These are phyloP conservation scores for Candida taoyuanica DNA, from an alignment of 805 yeast genomes.

Conservation along the genomic window DNA sequence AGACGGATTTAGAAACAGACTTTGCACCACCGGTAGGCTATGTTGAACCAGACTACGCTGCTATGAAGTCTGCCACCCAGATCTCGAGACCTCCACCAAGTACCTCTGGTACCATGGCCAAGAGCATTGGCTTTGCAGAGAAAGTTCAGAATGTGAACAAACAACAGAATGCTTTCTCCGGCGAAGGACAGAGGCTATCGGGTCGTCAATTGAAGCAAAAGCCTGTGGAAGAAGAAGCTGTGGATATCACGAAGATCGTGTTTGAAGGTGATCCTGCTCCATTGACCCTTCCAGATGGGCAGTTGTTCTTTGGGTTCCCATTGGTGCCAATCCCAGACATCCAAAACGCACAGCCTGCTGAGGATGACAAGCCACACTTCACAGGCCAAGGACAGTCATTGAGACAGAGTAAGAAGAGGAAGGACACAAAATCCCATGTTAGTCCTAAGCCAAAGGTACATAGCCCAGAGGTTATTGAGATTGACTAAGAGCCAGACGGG, in stretches of 20 bases:
- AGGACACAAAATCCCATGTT: conserved; percentile 48
- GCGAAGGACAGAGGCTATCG: conserved; percentile 67
- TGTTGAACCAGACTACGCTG: conserved; percentile 76
- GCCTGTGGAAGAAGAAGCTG: conserved; percentile 3
- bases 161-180: conserved; percentile 38
- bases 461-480: conserved; percentile 77
- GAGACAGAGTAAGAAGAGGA: conserved; percentile 66
- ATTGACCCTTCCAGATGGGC: conserved; percentile 72
- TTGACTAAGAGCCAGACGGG: conserved; percentile 37
- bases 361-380: conserved; percentile 31
- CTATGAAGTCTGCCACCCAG: conserved; percentile 14
- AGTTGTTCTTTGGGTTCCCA: conserved; percentile 92
- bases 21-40: conserved; percentile 99
- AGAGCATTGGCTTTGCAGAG: conserved; percentile 58
- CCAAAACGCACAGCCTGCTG: conserved; percentile 27
- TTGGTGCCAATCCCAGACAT: conserved; percentile 42
- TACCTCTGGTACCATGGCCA: conserved; percentile 73
- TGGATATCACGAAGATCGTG: conserved; percentile 41
- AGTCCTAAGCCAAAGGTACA: conserved; percentile 59
- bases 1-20: conserved; percentile 94
- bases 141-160: conserved; percentile 42
- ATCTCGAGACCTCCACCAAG: conserved; percentile 17
- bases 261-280: conserved; percentile 66
- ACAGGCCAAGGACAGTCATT: conserved; percentile 72
- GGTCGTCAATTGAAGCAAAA: conserved; percentile 42